Evolutionary conservation across 1,139 yeast genomes (phyloP), one percentile per base, ranked within the genome.

Genomic region (Geotrichum cucujoidarum): DNA sequence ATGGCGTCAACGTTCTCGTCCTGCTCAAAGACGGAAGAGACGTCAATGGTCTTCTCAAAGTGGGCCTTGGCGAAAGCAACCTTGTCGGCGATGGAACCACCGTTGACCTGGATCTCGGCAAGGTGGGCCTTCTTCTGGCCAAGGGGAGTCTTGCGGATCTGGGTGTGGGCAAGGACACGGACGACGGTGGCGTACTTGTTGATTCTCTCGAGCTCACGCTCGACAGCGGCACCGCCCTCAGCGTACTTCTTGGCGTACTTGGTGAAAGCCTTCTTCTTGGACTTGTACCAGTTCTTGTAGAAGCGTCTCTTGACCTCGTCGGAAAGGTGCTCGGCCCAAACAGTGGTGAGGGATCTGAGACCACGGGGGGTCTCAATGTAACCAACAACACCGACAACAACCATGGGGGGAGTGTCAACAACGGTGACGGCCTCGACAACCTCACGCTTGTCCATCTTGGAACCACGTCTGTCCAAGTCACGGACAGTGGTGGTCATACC

Each of bases 271-370:
- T 89, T 90, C 95, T 92, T 92, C 92, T 92, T 92, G 65, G 96
- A 85, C 83, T 89, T 90, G 95, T 85, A 92, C 98, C 98, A 92
- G 95, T 90, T 92, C 87, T 90, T 92, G 96, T 92, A 92, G 95
- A 92, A 92, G 81, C 97, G 88, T 83, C 98, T 88, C 86, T 84
- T 90, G 75, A 92, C 81, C 78, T 92, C 97, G 74, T 92, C 98
- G 68, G 95, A 85, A 24, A 92, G 83, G 80, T 92, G 98, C 82
- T 92, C 97, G 69, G 98, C 97, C 98, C 98, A 92, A 73, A 92
- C 98, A 70, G 97, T 92, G 75, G 97, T 88, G 76, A 92, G 84
- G 60, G 98, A 88, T 80, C 98, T 88, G 73, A 92, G 83, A 78
- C 98, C 98, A 81, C 97, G 89, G 80, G 98, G 98, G 68, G 98